Evolutionary conservation across 1,284 basidiomycete genomes (phyloP), one percentile per base, ranked within the genome.

Genomic region (Ustilago crameri): DNA sequence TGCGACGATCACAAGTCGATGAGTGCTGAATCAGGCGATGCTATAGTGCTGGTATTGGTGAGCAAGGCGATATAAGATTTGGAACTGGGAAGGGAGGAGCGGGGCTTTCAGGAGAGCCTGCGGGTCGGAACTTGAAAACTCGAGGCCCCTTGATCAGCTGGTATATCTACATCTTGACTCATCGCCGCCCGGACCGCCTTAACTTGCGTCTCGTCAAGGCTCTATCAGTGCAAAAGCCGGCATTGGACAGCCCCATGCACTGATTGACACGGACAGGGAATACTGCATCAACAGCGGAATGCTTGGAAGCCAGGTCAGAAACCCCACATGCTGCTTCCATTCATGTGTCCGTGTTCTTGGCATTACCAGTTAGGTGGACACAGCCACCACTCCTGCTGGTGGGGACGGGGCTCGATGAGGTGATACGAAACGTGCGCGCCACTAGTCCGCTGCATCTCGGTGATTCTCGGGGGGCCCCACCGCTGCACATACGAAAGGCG

Each of bases 121-220:
- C 63, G 63, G 63, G 57, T 66, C 63, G 63, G 63, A 38, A n/a
- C 40, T 55, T 37, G 17, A 59, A 59, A 50, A 4, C 12, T 17
- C 1, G 1, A 30, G 12, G 45, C 12, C 3, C 38, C 17, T 7
- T 22, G 14, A 35, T 37, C 37, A 17, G 34, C 22, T 14, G 37
- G 38, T 58, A 51, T 51, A 51, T 58, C 40, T 45, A 49, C 27
- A 35, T 9, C 24, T 17, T 24, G 20, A 12, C 8, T 7, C 14
- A 38, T 9, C 24, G 14, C 30, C 7, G 5, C 30, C 30, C 30
- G 12, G 12, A 30, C 7, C 30, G 7, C 30, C 7, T 7, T 12
- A 30, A 30, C 5, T 30, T 12, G 30, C 30, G 12, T 30, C 30
- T 7, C 12, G 30, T 30, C 30, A 12, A 30, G 30, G 30, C 5